These are phyloP conservation scores for Akanthomyces lecanii DNA, from an alignment of 2,329 filamentous ascomycete genomes.

Conservation along the genomic window DNA sequence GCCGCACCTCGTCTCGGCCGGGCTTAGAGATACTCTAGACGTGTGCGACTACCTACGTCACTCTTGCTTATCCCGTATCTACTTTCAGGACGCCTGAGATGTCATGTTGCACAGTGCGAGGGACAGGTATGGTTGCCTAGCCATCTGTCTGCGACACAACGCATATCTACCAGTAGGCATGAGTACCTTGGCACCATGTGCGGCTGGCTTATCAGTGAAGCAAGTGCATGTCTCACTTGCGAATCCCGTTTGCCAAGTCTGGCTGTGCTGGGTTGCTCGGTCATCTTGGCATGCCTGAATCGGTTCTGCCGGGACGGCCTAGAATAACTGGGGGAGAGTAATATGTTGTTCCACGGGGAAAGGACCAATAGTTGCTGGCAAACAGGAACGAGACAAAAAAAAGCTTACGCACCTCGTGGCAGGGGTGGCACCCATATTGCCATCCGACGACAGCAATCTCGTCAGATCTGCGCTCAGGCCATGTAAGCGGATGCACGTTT, in stretches of 20 bases:
- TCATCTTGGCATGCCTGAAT: neutral
- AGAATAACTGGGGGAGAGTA: neutral
- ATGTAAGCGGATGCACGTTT: conserved; percentile 12
- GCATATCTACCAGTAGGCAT: neutral
- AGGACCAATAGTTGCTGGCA: neutral
- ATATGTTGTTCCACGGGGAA: neutral
- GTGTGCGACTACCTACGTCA: neutral
- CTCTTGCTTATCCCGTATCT: neutral
- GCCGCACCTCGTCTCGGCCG: neutral
- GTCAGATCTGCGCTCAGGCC: conserved; percentile 16
- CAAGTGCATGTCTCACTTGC: neutral
- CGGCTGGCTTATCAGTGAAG: conserved; percentile 5
- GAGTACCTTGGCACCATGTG: neutral
- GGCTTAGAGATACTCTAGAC: neutral
- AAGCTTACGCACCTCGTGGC: conserved; percentile 13
- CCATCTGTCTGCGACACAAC: neutral
- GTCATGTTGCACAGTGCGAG: conserved; percentile 2
- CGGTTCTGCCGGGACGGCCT: neutral
- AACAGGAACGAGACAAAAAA: conserved; percentile 3
- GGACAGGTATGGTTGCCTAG: neutral
- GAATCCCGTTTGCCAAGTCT: conserved; percentile 8
- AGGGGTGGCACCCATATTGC: neutral
- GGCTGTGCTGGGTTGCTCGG: conserved; percentile 3
- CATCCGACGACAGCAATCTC: neutral
- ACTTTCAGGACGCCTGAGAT: neutral